Evolutionary conservation across 768 basidiomycete species (phyloP).

Genomic region (Phlebiopsis gigantea): DNA sequence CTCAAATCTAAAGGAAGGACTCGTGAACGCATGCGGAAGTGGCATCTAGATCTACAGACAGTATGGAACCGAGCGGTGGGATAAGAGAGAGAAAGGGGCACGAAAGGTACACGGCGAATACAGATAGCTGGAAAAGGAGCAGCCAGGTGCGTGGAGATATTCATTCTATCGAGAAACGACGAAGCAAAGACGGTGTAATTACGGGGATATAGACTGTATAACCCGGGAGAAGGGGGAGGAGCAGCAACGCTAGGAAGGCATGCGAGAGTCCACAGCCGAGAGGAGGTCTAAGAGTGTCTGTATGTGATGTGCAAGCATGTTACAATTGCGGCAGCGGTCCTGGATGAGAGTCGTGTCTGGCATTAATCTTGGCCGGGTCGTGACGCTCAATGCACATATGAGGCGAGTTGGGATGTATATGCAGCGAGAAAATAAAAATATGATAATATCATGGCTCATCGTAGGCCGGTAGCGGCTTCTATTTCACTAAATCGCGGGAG

Average conservation of each 20-base stretch:
- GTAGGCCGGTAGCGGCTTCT: constrained; percentile 22
- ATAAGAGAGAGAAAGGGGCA: no score
- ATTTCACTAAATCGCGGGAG: constrained; percentile 27
- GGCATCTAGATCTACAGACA: no score
- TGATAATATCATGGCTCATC: not conserved
- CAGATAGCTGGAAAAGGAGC: no score
- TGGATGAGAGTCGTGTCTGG: constrained; percentile 3
- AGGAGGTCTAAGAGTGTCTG: constrained; percentile 10
- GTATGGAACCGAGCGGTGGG: no score
- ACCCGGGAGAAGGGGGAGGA: not conserved
- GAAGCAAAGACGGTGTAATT: constrained; percentile 1
- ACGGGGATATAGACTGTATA: constrained; percentile 1
- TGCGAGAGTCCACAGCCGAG: constrained; percentile 11
- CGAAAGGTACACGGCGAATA: no score
- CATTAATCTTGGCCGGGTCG: constrained; percentile 3
- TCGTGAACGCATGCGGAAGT: no score
- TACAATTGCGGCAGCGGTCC: constrained; percentile 10
- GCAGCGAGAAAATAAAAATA: not conserved
- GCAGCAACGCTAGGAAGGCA: constrained; percentile 5
- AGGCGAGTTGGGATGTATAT: not conserved
- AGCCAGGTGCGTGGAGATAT: no score
- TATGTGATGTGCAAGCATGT: not conserved
- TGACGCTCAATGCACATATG: not conserved
- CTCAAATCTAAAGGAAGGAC: no score
- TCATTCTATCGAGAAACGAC: no score